A percentile compares a stretch with the other conserved stretches of the same genome.
Evolutionary conservation across 805 yeast species (phyloP).

Genomic region (Metschnikowia santaceciliae): DNA sequence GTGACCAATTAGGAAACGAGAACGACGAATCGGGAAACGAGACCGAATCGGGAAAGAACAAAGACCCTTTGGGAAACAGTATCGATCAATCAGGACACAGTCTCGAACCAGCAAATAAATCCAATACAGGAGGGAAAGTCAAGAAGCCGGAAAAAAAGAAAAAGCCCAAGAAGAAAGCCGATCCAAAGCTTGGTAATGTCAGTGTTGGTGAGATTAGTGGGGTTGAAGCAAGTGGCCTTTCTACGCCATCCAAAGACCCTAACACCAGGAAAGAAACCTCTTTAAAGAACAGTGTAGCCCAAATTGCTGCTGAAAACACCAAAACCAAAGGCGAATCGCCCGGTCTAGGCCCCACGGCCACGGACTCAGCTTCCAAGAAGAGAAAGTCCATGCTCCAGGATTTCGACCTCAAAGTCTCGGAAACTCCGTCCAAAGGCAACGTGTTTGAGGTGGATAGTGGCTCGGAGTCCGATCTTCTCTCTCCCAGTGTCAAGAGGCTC

Average conservation of each 20-base stretch:
- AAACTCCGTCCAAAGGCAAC: constrained; percentile 15
- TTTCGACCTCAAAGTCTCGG: constrained; percentile 7
- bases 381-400: constrained; percentile 14
- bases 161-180: not conserved
- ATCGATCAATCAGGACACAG: too few species aligned
- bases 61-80: too few species aligned
- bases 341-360: too few species aligned
- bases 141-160: constrained; percentile 3
- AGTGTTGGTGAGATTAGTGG: not conserved
- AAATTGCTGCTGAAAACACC: too few species aligned
- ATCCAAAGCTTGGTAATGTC: too few species aligned
- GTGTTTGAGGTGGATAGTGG: constrained; percentile 16
- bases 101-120: too few species aligned
- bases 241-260: too few species aligned
- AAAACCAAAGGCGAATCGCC: too few species aligned
- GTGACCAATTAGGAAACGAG: too few species aligned
- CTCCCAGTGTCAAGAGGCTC: constrained; percentile 11
- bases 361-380: constrained; percentile 4
- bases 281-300: too few species aligned
- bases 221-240: not conserved
- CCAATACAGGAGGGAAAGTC: not conserved
- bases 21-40: not conserved
- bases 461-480: constrained; percentile 15
- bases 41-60: too few species aligned
- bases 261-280: too few species aligned